A percentile compares a stretch with the other conserved stretches of the same genome.
Evolutionary conservation across 2,329 filamentous ascomycete species (phyloP).

Genomic region (Phaeomoniella chlamydospora): DNA sequence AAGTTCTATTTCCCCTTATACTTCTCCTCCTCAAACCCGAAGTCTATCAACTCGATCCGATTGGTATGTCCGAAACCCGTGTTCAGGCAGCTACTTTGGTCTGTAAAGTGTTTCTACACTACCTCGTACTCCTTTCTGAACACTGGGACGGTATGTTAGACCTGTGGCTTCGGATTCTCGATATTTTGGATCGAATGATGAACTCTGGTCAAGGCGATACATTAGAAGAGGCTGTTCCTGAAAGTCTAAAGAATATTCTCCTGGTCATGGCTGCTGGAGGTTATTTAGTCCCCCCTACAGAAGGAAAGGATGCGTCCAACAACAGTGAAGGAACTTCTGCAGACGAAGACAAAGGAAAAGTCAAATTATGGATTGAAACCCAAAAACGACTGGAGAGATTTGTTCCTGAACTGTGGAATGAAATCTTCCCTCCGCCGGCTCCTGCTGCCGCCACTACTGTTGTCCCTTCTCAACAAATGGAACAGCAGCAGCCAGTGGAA

Average conservation of each 20-base stretch:
- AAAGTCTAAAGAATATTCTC: constrained; percentile 90
- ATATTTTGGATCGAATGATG: constrained; percentile 90
- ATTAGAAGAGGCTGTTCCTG: constrained; percentile 85
- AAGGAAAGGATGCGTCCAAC: neutral
- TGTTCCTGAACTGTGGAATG: constrained; percentile 42
- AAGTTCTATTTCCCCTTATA: constrained; percentile 88
- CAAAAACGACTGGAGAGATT: constrained; percentile 45
- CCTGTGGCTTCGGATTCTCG: constrained; percentile 82
- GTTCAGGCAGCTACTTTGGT: constrained; percentile 82
- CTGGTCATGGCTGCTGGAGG: constrained; percentile 88
- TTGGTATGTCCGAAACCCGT: constrained; percentile 90
- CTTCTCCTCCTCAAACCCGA: constrained; percentile 80
- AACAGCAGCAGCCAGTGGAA: no score
- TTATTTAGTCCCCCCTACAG: constrained; percentile 56
- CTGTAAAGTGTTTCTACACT: constrained; percentile 92
- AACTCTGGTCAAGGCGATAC: constrained; percentile 59
- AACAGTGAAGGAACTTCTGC: neutral
- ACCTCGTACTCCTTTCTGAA: constrained; percentile 68
- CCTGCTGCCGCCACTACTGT: neutral
- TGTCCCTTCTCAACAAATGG: no score
- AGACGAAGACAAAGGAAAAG: constrained; percentile 24
- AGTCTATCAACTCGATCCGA: constrained; percentile 77
- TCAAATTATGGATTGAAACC: constrained; percentile 46
- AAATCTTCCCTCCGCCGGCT: constrained; percentile 41
- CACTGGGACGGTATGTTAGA: constrained; percentile 74